Percentiles rank a stretch among this genome's conserved stretches.
These are phyloP conservation scores for Xylaria sp. DNA, from an alignment of 2,329 filamentous ascomycete genomes.

Conservation along the genomic window DNA sequence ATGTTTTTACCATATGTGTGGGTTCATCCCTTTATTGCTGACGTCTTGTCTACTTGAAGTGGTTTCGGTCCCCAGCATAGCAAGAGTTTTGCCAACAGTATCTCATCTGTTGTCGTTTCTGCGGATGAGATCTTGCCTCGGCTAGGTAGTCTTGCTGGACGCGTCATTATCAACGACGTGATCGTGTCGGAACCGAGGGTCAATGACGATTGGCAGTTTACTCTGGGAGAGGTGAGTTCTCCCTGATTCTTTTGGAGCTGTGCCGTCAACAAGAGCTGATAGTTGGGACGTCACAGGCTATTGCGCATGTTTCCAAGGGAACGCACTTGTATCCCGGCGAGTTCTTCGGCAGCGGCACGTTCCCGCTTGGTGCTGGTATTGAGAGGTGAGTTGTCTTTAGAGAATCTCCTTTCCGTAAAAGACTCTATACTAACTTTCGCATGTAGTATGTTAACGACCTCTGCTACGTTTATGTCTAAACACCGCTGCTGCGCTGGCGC, in stretches of 20 bases:
- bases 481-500: not conserved
- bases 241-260: too few relatives aligned
- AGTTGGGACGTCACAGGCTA: constrained; percentile 9
- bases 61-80: constrained; percentile 28
- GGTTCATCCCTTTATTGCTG: not conserved
- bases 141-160: constrained; percentile 19
- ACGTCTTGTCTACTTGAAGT: constrained; percentile 4
- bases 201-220: constrained; percentile 23
- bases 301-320: constrained; percentile 23
- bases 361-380: constrained; percentile 25
- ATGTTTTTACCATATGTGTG: not conserved
- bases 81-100: constrained; percentile 28
- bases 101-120: constrained; percentile 24
- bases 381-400: constrained; percentile 18
- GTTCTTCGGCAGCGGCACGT: constrained; percentile 28
- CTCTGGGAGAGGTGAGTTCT: constrained; percentile 20
- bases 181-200: constrained; percentile 19
- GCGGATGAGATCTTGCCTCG: constrained; percentile 23
- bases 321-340: constrained; percentile 27
- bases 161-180: constrained; percentile 23
- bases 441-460: not conserved
- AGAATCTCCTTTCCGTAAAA: not conserved
- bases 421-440: not conserved
- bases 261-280: too few relatives aligned
- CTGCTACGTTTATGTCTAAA: not conserved